Percentiles rank a stretch among this genome's conserved stretches.
These are phyloP conservation scores for Maudiozyma turicensis DNA, from an alignment of 805 yeast genomes.

Conservation along the genomic window DNA sequence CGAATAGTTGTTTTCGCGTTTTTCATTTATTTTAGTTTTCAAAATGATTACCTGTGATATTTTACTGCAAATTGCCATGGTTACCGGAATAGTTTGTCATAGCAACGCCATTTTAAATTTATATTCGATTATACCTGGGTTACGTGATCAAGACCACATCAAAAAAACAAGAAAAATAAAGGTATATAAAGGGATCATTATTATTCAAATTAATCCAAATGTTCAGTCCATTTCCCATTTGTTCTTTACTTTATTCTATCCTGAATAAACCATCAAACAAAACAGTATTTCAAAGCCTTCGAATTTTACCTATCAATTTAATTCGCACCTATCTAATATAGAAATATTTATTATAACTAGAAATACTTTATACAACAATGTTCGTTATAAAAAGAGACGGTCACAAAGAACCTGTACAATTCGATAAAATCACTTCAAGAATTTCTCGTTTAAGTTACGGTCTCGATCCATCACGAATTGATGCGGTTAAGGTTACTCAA, in stretches of 20 bases:
- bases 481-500: conserved; percentile 85
- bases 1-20: neutral
- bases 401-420: conserved; percentile 84
- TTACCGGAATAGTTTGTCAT: neutral
- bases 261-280: neutral
- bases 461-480: conserved; percentile 76
- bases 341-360: neutral
- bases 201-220: neutral
- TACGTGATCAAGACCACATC: too few relatives aligned
- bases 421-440: conserved; percentile 91
- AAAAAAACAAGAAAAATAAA: neutral
- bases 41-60: too few relatives aligned
- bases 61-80: neutral
- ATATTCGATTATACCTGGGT: too few relatives aligned
- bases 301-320: neutral
- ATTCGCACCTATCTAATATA: neutral
- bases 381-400: conserved; percentile 87
- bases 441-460: conserved; percentile 89
- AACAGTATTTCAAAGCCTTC: neutral
- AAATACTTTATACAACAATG: conserved; percentile 37
- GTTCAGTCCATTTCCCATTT: neutral
- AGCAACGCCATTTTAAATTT: neutral
- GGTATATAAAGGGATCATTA: neutral
- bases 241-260: neutral
- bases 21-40: neutral